phyloP scores from a whole-genome alignment of 192 early-diverging fungal genomes.

The Nowakowskiella sp. region DNA sequence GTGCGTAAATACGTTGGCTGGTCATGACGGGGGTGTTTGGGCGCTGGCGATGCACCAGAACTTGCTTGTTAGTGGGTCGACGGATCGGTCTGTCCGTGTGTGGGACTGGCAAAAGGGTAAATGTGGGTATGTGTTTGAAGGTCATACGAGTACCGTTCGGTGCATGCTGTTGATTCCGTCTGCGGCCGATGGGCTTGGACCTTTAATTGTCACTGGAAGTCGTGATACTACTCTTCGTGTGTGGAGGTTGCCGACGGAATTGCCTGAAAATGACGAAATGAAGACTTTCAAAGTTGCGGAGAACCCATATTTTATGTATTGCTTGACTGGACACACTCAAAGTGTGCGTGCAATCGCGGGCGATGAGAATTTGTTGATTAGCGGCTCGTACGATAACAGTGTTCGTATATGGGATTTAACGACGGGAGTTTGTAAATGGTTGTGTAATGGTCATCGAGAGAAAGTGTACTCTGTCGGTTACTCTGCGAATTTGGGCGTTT shows the following conservation, averaged over 20 bases:
- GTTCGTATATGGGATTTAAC: conserved; percentile 87
- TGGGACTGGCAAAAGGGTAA: conserved; percentile 89
- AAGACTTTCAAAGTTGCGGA: conserved; percentile 6
- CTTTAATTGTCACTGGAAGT: conserved; percentile 90
- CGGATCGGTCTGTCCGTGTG: conserved; percentile 88
- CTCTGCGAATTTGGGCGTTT: conserved; percentile 68
- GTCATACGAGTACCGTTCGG: conserved; percentile 90
- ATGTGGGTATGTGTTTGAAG: conserved; percentile 90
- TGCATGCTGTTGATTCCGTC: conserved; percentile 76
- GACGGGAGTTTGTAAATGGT: conserved; percentile 60
- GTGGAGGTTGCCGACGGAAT: conserved; percentile 72
- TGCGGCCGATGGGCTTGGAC: conserved; percentile 43
- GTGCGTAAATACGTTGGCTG: conserved; percentile 63
- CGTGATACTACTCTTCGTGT: conserved; percentile 89
- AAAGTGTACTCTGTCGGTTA: conserved; percentile 96
- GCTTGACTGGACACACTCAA: conserved; percentile 76
- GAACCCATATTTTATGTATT: conserved; percentile 79
- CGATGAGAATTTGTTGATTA: conserved; percentile 74
- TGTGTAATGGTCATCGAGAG: conserved; percentile 77
- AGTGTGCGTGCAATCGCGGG: conserved; percentile 93
- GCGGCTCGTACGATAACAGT: conserved; percentile 85
- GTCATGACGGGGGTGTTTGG: conserved; percentile 95
- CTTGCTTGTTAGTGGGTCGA: conserved; percentile 88
- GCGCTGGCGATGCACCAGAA: conserved; percentile 84
- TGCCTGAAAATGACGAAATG: conserved; percentile 3